Conservation (phyloP, 352 stramenopile species). For the Detonula confervacea region DNA sequence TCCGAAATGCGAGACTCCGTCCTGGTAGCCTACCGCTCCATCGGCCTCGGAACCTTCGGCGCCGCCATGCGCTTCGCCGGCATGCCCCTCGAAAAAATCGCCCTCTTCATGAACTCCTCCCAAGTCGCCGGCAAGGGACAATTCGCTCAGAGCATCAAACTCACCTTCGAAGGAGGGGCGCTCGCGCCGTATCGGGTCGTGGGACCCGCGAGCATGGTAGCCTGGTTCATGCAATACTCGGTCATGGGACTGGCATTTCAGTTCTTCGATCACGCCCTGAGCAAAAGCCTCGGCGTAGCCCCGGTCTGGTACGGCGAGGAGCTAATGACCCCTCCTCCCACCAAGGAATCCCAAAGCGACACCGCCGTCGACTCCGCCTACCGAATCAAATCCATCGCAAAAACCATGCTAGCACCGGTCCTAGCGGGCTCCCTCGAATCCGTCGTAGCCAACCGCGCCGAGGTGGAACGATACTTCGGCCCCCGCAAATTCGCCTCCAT, state of each 20-base stretch:
- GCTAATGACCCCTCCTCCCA: constrained; percentile 56
- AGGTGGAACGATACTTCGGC: constrained; percentile 80
- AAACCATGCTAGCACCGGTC: constrained; percentile 63
- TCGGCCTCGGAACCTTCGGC: constrained; percentile 73
- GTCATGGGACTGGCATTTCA: constrained; percentile 82
- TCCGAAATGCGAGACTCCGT: constrained; percentile 51
- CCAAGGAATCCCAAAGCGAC: background rate
- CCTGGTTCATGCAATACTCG: constrained; percentile 83
- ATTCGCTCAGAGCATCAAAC: constrained; percentile 66
- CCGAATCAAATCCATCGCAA: constrained; percentile 42
- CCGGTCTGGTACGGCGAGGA: constrained; percentile 76
- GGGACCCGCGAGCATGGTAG: constrained; percentile 57
- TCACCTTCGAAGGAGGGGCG: constrained; percentile 66
- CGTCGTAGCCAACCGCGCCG: constrained; percentile 72
- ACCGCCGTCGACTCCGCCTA: constrained; percentile 12
- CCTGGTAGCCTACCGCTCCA: constrained; percentile 73
- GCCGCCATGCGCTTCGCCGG: constrained; percentile 69
- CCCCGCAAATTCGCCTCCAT: constrained; percentile 55
- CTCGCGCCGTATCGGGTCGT: constrained; percentile 76
- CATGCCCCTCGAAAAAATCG: constrained; percentile 84
- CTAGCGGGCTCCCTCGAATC: constrained; percentile 69
- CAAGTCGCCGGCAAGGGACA: constrained; percentile 70
- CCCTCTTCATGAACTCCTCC: constrained; percentile 71
- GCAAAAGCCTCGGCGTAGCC: constrained; percentile 46
- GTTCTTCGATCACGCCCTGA: constrained; percentile 70